These are phyloP conservation scores for Trichoderma pleuroti DNA, from an alignment of 2,329 filamentous ascomycete species.

Conservation along the genomic window DNA sequence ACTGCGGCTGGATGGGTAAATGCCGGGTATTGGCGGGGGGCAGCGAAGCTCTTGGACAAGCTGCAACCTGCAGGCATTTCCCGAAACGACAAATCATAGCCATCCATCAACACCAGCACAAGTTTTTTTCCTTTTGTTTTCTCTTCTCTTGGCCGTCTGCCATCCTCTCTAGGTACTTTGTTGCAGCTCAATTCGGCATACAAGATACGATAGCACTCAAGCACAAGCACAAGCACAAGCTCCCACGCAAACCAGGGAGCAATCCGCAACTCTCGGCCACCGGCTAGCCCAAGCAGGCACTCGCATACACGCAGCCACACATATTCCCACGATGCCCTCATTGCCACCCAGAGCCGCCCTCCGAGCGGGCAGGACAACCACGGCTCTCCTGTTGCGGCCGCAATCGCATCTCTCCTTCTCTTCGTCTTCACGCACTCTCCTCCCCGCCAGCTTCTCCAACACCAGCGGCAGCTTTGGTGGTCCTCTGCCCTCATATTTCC, in stretches of 20 bases:
- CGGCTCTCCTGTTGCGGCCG: background rate
- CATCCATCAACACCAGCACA: background rate
- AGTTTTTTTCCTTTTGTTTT: background rate
- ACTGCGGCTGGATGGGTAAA: background rate
- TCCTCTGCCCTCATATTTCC: constrained; percentile 71
- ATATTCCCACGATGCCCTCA: constrained; percentile 26
- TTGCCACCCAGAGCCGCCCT: constrained; percentile 32
- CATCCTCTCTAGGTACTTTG: background rate
- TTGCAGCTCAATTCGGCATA: background rate
- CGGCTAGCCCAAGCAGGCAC: background rate
- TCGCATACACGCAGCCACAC: background rate
- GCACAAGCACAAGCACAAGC: background rate
- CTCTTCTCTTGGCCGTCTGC: background rate
- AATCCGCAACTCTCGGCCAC: background rate
- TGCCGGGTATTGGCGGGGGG: background rate
- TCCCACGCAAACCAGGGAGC: background rate
- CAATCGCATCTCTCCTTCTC: constrained; percentile 29
- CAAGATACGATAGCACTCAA: background rate
- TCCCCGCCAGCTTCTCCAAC: constrained; percentile 32
- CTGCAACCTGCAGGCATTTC: background rate
- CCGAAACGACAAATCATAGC: background rate
- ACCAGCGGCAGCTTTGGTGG: constrained; percentile 24
- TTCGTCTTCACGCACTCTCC: constrained; percentile 32
- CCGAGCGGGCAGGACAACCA: constrained; percentile 19
- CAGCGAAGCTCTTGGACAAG: constrained; percentile 1